Conservation (phyloP, 805 yeast genomes). For the Teunomyces panamensis region DNA sequence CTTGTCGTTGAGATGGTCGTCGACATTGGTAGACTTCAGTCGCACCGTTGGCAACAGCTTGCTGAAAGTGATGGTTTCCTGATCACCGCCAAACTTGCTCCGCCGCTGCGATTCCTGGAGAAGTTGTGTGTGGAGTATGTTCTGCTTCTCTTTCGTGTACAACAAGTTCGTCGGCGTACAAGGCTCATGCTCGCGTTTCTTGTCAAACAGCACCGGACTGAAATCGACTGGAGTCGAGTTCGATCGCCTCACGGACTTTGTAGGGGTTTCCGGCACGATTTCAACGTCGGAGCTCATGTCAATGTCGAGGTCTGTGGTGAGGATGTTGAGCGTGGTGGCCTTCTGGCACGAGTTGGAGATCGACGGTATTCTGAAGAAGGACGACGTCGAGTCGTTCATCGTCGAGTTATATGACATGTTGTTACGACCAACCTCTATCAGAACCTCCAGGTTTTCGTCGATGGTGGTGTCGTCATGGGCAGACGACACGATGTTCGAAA, state of each 20-base stretch:
- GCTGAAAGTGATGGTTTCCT: not conserved
- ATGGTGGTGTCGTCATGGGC: conserved; percentile 17
- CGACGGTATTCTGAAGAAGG: conserved; percentile 30
- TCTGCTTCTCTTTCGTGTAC: conserved; percentile 7
- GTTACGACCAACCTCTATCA: conserved; percentile 43
- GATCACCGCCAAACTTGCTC: not conserved
- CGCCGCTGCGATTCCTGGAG: not conserved
- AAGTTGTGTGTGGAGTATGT: conserved; percentile 8
- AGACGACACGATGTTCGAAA: conserved; percentile 17
- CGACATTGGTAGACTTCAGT: conserved; percentile 17
- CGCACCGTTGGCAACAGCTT: not conserved
- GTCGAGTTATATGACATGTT: conserved; percentile 17
- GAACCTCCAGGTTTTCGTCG: conserved; percentile 22
- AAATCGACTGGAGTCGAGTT: conserved; percentile 28
- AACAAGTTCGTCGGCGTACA: conserved; percentile 15
- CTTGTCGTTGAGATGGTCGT: conserved; percentile 44
- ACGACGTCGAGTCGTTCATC: conserved; percentile 30
- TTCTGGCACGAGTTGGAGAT: conserved; percentile 12
- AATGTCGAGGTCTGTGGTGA: conserved; percentile 16
- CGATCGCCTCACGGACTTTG: conserved; percentile 30
- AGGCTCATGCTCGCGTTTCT: conserved; percentile 14
- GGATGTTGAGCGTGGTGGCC: conserved; percentile 3
- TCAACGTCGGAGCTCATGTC: conserved; percentile 19
- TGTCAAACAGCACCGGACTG: conserved; percentile 17
- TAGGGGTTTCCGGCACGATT: conserved; percentile 37